Evolutionary conservation across 164 flowering plant genomes (phyloP).

Genomic region (Stephania cephalantha): DNA sequence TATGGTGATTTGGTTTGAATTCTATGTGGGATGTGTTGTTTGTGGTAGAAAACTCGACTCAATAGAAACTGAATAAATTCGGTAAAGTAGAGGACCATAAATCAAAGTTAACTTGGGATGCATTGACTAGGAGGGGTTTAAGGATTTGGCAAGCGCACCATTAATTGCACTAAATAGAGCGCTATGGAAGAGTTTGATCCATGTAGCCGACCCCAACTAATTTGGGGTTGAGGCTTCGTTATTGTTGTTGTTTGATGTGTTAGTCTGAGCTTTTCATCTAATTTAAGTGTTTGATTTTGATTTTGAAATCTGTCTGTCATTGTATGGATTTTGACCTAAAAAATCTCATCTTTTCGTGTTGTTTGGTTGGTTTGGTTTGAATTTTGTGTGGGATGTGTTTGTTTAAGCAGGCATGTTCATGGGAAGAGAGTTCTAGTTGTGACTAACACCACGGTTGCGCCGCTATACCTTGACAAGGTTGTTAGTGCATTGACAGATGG

Average conservation of each 20-base stretch:
- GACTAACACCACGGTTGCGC: conserved; percentile 78
- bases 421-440: conserved; percentile 96
- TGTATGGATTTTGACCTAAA: background rate
- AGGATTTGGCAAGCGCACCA: too few species aligned
- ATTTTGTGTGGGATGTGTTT: background rate
- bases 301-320: background rate
- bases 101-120: too few species aligned
- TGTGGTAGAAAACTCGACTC: too few species aligned
- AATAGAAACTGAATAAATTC: too few species aligned
- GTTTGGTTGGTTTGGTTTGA: background rate
- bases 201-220: too few species aligned
- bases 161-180: too few species aligned
- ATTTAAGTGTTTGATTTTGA: background rate
- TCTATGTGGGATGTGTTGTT: too few species aligned
- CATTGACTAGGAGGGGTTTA: too few species aligned
- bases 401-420: conserved; percentile 72
- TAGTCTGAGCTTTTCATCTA: background rate
- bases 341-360: background rate
- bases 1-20: too few species aligned
- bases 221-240: too few species aligned
- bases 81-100: too few species aligned
- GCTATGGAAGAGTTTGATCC: too few species aligned
- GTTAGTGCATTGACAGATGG: conserved; percentile 64
- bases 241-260: background rate
- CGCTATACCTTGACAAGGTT: conserved; percentile 79